These are phyloP conservation scores for Deakozyma indianensis DNA, from an alignment of 805 yeast species.

Conservation along the genomic window DNA sequence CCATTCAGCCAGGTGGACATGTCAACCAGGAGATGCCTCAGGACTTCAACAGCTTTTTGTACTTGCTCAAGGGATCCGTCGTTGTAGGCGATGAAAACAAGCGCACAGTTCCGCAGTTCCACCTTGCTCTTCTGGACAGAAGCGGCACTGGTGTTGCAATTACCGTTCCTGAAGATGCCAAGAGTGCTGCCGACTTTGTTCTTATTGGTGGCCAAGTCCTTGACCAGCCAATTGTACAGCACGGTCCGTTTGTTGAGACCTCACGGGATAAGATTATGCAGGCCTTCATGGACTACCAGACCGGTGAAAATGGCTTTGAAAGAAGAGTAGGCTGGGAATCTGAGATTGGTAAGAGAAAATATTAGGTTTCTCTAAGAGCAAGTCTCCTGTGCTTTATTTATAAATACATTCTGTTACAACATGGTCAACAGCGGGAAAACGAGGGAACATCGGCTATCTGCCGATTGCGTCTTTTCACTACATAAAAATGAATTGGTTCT, in stretches of 20 bases:
- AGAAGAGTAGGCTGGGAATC: not conserved
- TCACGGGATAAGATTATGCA: constrained; percentile 48
- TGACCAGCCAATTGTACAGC: constrained; percentile 66
- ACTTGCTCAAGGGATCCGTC: constrained; percentile 49
- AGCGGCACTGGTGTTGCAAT: constrained; percentile 56
- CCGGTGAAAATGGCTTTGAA: constrained; percentile 9
- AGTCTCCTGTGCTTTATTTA: no score
- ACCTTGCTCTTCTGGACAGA: constrained; percentile 48
- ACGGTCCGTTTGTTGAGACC: constrained; percentile 85
- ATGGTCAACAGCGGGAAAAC: no score
- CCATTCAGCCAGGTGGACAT: constrained; percentile 47
- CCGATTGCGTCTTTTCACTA: no score
- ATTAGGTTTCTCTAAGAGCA: constrained; percentile 7
- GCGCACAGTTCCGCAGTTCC: constrained; percentile 26
- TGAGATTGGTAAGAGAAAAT: not conserved
- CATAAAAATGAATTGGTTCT: no score
- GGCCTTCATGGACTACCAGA: constrained; percentile 62
- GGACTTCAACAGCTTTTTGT: constrained; percentile 55
- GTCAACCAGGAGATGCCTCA: constrained; percentile 45
- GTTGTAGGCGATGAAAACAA: constrained; percentile 24
- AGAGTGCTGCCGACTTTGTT: constrained; percentile 42
- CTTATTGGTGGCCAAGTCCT: constrained; percentile 64
- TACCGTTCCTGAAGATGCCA: constrained; percentile 28
- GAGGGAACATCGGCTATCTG: no score
- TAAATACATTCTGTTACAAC: no score